Base-by-base conservation (phyloP, 192 early-diverging fungal species). In the Gaertneriomyces semiglobifer region DNA sequence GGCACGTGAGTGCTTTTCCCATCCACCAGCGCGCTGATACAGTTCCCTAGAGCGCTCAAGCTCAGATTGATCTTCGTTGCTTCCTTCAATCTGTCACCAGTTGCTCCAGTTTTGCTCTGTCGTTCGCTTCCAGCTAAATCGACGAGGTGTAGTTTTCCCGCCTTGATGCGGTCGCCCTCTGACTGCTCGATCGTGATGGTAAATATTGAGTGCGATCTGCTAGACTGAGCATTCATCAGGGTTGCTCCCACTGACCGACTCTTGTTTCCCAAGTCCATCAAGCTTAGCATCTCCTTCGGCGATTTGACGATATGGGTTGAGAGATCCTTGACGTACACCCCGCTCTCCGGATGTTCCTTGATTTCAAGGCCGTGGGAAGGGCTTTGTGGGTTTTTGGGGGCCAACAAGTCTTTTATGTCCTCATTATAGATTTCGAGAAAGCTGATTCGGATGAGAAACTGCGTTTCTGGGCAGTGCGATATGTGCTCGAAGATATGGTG, bases 361-460 rank as follows among this genome's bases (percentile, higher is more conserved):
- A 87, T 60, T 47, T 87, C 85, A 14, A 87, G 66, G 7, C 71
- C 69, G 12, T 63, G 47, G 7, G 14, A 47, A 7, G 63, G 63
- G 43, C 68, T 65, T 46, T 69, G 69, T 47, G 73, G 63, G 56
- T 53, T 81, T 84, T 70, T 86, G 77, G 43, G 79, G 66, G 66
- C 75, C 82, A 96, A 79, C 46, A 96, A 74, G 66, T 96, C 94
- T 58, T 87, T 88, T 58, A 96, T 92, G 54, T 87, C 86, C 74
- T 96, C 94, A 70, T 96, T 94, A 80, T 96, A 96, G 70, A 94
- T 94, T 62, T 96, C 93, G 55, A 96, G 86, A 63, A 92, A 94
- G 18, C 81, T 84, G 0, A 84, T 81, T 12, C 85, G 76, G 18
- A 87, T 84, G 7, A 87, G 77, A 63, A 83, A 87, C 61, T 83